Evolutionary conservation across 495 filamentous ascomycete genomes (phyloP).

Genomic region (Chaetomium tenue): DNA sequence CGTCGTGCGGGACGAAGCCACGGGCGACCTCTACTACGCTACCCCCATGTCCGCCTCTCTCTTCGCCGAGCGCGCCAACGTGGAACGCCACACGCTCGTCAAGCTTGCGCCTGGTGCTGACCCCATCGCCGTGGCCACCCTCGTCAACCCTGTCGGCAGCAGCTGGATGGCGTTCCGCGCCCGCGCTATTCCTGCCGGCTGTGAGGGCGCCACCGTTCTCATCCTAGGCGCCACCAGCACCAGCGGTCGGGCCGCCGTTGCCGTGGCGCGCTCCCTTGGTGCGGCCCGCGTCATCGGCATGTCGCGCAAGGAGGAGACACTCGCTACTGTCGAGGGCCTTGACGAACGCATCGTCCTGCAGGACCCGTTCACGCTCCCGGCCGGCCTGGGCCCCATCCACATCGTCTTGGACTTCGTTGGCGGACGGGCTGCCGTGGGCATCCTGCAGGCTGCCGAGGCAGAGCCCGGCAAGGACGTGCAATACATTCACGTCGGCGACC

Average conservation of each 20-base stretch:
- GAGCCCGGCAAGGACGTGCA: slow-evolving; percentile 18
- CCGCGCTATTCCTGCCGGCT: slow-evolving; percentile 12
- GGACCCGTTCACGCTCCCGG: slow-evolving; percentile 10
- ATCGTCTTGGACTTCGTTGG: slow-evolving; percentile 18
- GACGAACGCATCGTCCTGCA: slow-evolving; percentile 14
- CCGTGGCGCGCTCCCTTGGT: slow-evolving; percentile 15
- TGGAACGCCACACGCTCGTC: slow-evolving; percentile 16
- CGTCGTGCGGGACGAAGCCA: slow-evolving; percentile 13
- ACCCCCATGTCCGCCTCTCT: slow-evolving; percentile 4
- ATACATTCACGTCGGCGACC: slow-evolving; percentile 21
- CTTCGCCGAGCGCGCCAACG: slow-evolving; percentile 18
- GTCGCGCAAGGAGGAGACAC: slow-evolving; percentile 12
- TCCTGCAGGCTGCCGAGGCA: slow-evolving; percentile 3
- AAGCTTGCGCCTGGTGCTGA: slow-evolving; percentile 9
- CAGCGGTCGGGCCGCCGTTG: slow-evolving; percentile 15
- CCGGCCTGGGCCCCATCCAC: slow-evolving; percentile 11
- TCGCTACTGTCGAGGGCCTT: slow-evolving; percentile 4
- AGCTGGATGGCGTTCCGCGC: slow-evolving; percentile 20
- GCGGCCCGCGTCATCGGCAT: slow-evolving; percentile 16
- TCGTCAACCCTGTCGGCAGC: slow-evolving; percentile 20
- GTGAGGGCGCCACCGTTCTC: slow-evolving; percentile 15
- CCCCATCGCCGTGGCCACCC: slow-evolving; percentile 11
- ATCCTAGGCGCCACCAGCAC: slow-evolving; percentile 16
- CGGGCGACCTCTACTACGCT: slow-evolving; percentile 16
- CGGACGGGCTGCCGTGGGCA: slow-evolving; percentile 6